Evolutionary conservation across 2,329 filamentous ascomycete genomes (phyloP).

Genomic region (Onygenales sp.): DNA sequence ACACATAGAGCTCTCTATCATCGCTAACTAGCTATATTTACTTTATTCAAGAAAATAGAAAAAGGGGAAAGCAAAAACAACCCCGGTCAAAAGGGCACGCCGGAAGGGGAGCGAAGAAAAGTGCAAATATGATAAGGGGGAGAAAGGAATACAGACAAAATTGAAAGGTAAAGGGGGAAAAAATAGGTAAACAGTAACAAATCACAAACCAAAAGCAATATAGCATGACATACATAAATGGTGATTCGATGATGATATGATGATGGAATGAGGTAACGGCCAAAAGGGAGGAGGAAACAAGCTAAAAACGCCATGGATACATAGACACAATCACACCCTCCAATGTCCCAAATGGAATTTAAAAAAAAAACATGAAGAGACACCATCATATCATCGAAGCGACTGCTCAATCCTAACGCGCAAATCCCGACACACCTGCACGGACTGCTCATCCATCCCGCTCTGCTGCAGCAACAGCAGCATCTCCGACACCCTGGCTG

Average conservation of each 20-base stretch:
- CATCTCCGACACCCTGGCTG: conserved; percentile 37
- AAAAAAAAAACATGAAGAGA: not conserved
- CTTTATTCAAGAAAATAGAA: not conserved
- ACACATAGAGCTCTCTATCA: not conserved
- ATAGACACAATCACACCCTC: not conserved
- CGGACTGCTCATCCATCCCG: conserved; percentile 29
- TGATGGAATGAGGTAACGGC: no score
- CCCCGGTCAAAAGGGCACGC: not conserved
- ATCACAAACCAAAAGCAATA: not conserved
- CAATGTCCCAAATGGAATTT: not conserved
- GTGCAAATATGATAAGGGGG: not conserved
- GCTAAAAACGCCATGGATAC: no score
- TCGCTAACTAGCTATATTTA: not conserved
- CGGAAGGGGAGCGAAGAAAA: not conserved
- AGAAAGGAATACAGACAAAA: not conserved
- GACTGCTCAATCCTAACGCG: conserved; percentile 26
- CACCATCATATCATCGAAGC: conserved; percentile 2
- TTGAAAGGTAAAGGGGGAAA: not conserved
- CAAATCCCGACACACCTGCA: conserved; percentile 32
- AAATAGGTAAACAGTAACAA: not conserved
- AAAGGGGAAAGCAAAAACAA: not conserved
- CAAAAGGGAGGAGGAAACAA: no score
- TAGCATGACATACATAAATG: not conserved
- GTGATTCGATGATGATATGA: no score
- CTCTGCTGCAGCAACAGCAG: conserved; percentile 35